Evolutionary conservation across 78 protist genomes (phyloP), one percentile per base, ranked within the genome.

Genomic region (Dictyostelium discoideum): DNA sequence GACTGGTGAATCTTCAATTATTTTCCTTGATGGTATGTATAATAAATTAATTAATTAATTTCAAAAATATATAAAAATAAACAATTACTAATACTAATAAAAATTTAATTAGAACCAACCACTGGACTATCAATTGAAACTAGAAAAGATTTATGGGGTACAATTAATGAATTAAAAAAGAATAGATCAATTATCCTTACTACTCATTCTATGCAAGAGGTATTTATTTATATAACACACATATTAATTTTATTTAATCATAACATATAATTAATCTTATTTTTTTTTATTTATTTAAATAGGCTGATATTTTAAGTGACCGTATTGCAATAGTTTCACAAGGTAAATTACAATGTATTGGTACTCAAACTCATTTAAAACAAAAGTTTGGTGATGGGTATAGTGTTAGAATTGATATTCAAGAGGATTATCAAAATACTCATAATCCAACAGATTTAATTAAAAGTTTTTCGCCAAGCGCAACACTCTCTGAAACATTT

Each of bases 91-190:
- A 11, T n/a, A n/a, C n/a, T n/a, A n/a, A n/a, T n/a, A 10, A 50
- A 50, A 10, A 50, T 10, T 44, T 50, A 50, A 50, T 50, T 42
- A 60, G 69, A 76, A 44, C 93, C 94, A 20, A 14, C 98, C 1
- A 92, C 97, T 3, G 99, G 99, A 37, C 42, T 98, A 92, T 99
- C 98, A 48, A 97, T 98, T 8, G 85, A n/a, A 32, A 63, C 95
- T 29, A 72, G 96, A 16, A 78, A 96, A 8, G 84, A 84, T 13
- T 72, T 97, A 16, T 97, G 99, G 99, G 82, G 83, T 24, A 42
- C 97, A 8, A 40, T 98, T 2, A 67, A 54, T 14, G 18, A 50
- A 69, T 40, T 85, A 32, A 97, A 90, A 42, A 29, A n/a, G 3
- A 95, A 95, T 8, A 84, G 85, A 16, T 42, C 63, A n/a, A 96